Conservation (phyloP, 495 filamentous ascomycete genomes). For the Penicillium lividum region DNA sequence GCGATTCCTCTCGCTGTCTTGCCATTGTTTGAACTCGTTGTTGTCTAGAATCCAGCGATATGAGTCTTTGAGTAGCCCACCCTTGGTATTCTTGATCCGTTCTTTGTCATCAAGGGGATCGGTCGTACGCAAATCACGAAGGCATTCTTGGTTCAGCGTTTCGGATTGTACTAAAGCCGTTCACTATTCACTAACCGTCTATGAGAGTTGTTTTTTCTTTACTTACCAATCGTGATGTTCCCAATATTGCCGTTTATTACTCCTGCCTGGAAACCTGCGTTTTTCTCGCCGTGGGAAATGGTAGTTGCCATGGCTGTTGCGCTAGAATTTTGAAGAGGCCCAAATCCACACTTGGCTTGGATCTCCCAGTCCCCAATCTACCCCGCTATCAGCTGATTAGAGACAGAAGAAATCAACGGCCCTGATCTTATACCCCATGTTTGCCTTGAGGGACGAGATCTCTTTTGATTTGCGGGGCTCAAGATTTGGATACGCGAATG, state of each 20-base stretch:
- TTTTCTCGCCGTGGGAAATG: constrained; percentile 1
- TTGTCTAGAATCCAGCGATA: constrained; percentile 47
- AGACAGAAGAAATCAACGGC: constrained; percentile 4
- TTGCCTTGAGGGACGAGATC: constrained; percentile 2
- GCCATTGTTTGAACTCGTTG: constrained; percentile 32
- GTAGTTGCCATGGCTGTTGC: constrained; percentile 7
- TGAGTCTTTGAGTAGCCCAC: constrained; percentile 39
- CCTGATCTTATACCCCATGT: constrained; percentile 1
- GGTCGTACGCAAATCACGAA: constrained; percentile 23
- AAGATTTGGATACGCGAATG: no score
- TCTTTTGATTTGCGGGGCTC: constrained; percentile 7
- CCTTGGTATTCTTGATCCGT: constrained; percentile 25
- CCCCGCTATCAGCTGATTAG: constrained; percentile 13
- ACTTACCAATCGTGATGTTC: constrained; percentile 10
- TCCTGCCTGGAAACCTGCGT: constrained; percentile 6
- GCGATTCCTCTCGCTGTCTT: constrained; percentile 10
- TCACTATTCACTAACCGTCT: not conserved
- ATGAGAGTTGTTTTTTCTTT: not conserved
- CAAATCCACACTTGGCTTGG: not conserved
- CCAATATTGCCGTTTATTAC: not conserved
- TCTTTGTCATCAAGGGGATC: constrained; percentile 43
- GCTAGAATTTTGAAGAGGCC: not conserved
- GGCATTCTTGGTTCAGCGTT: constrained; percentile 8
- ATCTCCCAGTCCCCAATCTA: not conserved
- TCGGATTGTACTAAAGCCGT: constrained; percentile 11